Evolutionary conservation across 352 stramenopile species (phyloP).

Genomic region (Pythium chondricola): DNA sequence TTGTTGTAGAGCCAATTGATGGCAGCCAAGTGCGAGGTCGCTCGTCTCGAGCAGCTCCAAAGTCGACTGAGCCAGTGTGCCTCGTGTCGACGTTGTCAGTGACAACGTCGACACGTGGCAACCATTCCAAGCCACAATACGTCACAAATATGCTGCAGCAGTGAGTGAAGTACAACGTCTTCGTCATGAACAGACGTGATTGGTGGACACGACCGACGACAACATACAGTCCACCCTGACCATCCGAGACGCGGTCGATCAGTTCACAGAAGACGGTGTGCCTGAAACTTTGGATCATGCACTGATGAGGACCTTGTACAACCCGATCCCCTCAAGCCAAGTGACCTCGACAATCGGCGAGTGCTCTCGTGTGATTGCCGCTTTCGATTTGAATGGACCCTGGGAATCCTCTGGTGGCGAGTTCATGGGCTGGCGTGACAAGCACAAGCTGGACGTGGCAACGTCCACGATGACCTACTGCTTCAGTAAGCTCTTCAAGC

Average conservation of each 20-base stretch:
- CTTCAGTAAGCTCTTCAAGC: slow-evolving; percentile 10
- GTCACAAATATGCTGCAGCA: slow-evolving; percentile 4
- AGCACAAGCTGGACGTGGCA: slow-evolving; percentile 9
- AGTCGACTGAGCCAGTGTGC: no score
- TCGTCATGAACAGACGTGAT: slow-evolving; percentile 6
- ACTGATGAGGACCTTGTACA: slow-evolving; percentile 6
- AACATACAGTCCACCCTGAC: slow-evolving; percentile 2
- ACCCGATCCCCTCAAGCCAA: slow-evolving; percentile 9
- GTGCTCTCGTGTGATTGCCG: slow-evolving; percentile 10
- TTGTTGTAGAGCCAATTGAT: no score
- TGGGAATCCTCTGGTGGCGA: slow-evolving; percentile 13
- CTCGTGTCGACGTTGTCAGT: no score
- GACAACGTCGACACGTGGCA: no score
- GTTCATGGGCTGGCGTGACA: slow-evolving; percentile 23
- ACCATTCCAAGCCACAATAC: no score
- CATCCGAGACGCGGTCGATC: slow-evolving; percentile 8
- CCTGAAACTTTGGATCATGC: slow-evolving; percentile 10
- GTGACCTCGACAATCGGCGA: slow-evolving; percentile 10
- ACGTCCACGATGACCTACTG: slow-evolving; percentile 15
- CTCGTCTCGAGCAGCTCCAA: slow-evolving; percentile 6
- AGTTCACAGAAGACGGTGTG: slow-evolving; percentile 11
- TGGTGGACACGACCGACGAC: slow-evolving; percentile 13
- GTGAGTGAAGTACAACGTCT: slow-evolving; percentile 7
- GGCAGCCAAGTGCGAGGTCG: no score
- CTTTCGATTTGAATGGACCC: slow-evolving; percentile 6